Percentiles rank a stretch among this genome's conserved stretches.
These are phyloP conservation scores for barrel medic (Medicago truncatula) DNA, from an alignment of 306 rosid species.

Conservation along the genomic window DNA sequence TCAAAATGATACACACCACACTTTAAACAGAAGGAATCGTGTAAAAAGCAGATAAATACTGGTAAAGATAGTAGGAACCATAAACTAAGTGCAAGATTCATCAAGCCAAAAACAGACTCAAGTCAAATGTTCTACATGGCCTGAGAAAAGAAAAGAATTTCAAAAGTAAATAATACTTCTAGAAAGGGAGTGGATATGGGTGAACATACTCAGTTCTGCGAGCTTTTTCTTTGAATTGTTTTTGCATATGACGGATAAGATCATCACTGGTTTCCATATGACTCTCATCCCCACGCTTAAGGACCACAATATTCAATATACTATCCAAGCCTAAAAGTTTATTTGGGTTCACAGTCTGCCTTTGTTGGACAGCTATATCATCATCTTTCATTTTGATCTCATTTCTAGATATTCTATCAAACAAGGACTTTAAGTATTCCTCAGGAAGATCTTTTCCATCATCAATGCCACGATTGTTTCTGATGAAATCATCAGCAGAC, in stretches of 20 bases:
- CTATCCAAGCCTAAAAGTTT: conserved; percentile 87
- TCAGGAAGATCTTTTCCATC: conserved; percentile 98
- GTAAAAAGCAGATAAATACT: conserved; percentile 33
- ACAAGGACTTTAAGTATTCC: conserved; percentile 84
- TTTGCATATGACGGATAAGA: conserved; percentile 95
- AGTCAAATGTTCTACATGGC: conserved; percentile 24
- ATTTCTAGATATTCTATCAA: conserved; percentile 84
- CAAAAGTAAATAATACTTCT: conserved; percentile 31
- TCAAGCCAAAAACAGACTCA: conserved; percentile 23
- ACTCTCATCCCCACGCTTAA: conserved; percentile 70
- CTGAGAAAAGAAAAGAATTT: conserved; percentile 25
- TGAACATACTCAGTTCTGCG: conserved; percentile 92
- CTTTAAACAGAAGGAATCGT: conserved; percentile 32
- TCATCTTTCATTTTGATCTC: conserved; percentile 98
- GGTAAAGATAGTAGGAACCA: conserved; percentile 20
- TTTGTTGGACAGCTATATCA: conserved; percentile 78
- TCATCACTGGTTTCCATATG: conserved; percentile 93
- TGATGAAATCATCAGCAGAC: conserved; percentile 97
- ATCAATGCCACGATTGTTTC: conserved; percentile 98
- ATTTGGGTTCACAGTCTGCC: conserved; percentile 78
- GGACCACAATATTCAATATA: conserved; percentile 91
- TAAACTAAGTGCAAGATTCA: conserved; percentile 34
- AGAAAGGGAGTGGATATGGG: conserved; percentile 29
- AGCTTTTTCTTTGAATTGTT: conserved; percentile 96
- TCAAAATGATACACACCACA: conserved; percentile 24